Percentiles rank a stretch among this genome's conserved stretches.
Evolutionary conservation across 768 basidiomycete species (phyloP).

Genomic region (Tulasnella sp.): DNA sequence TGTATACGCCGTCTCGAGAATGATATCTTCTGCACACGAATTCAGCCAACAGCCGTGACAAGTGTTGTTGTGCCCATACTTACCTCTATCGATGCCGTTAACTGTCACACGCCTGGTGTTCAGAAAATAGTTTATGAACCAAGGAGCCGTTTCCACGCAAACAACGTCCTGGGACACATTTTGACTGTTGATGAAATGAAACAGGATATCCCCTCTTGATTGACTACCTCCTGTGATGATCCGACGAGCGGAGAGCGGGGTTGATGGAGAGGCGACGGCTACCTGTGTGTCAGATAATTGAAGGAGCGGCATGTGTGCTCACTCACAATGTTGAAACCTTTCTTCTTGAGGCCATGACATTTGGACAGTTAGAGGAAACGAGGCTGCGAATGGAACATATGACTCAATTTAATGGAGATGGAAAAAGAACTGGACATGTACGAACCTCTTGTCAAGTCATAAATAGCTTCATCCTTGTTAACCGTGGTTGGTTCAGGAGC

Average conservation of each 20-base stretch:
- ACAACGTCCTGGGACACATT: slow-evolving; percentile 52
- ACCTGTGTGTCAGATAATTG: not conserved
- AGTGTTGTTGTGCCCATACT: not conserved
- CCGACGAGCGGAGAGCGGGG: slow-evolving; percentile 64
- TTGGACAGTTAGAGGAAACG: slow-evolving; percentile 57
- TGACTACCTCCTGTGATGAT: slow-evolving; percentile 75
- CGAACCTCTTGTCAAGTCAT: slow-evolving; percentile 56
- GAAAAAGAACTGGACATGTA: not conserved
- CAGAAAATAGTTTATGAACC: slow-evolving; percentile 86
- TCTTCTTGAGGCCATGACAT: slow-evolving; percentile 59
- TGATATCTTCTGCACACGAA: slow-evolving; percentile 57
- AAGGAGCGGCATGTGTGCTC: not conserved
- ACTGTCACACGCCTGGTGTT: slow-evolving; percentile 68
- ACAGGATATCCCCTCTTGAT: slow-evolving; percentile 69
- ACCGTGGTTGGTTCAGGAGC: slow-evolving; percentile 55
- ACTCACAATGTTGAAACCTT: slow-evolving; percentile 61
- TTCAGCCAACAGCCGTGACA: not conserved
- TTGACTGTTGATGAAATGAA: slow-evolving; percentile 67
- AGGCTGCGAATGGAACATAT: slow-evolving; percentile 41
- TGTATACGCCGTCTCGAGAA: slow-evolving; percentile 69
- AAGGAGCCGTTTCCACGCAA: slow-evolving; percentile 93
- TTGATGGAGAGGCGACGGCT: slow-evolving; percentile 13
- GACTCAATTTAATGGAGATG: not conserved
- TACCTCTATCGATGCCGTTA: slow-evolving; percentile 46
- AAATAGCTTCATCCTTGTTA: slow-evolving; percentile 50